phyloP scores from a whole-genome alignment of 805 yeast species.

The Cyberlindnera americana region DNA sequence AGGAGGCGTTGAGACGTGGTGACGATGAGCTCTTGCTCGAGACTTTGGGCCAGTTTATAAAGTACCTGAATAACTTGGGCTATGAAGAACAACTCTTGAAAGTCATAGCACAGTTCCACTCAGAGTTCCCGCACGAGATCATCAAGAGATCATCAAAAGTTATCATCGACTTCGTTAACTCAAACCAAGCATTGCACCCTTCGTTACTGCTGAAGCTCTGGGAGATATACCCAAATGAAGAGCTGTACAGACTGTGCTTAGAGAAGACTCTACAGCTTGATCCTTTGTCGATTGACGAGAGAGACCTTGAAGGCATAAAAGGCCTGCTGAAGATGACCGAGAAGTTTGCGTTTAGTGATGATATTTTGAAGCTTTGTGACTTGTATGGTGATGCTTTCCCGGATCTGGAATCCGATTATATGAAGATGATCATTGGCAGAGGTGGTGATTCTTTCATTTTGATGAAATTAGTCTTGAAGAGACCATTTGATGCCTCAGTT shows the following conservation, averaged over 20 bases:
- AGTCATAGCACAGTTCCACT: slow-evolving; percentile 4
- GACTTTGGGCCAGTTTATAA: slow-evolving; percentile 15
- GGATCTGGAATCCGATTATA: no score
- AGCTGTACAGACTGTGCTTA: no score
- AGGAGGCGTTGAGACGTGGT: neutral
- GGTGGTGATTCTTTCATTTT: no score
- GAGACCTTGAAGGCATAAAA: neutral
- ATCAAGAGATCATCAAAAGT: neutral
- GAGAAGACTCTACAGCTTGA: no score
- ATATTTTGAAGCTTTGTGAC: slow-evolving; percentile 8
- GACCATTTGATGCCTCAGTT: neutral
- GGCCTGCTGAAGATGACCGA: neutral
- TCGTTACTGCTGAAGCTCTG: slow-evolving; percentile 1
- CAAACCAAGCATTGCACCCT: neutral
- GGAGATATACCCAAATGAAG: slow-evolving; percentile 2
- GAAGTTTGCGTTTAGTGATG: neutral
- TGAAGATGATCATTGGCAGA: no score
- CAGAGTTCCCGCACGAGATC: slow-evolving; percentile 1
- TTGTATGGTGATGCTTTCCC: slow-evolving; percentile 1
- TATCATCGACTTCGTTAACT: neutral
- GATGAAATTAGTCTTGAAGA: no score
- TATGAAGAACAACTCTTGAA: slow-evolving; percentile 17
- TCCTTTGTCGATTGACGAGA: slow-evolving; percentile 1
- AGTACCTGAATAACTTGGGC: slow-evolving; percentile 16
- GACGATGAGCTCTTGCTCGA: slow-evolving; percentile 7